These are phyloP conservation scores for Combretum micranthum DNA, from an alignment of 345 rosid genomes.

Conservation along the genomic window DNA sequence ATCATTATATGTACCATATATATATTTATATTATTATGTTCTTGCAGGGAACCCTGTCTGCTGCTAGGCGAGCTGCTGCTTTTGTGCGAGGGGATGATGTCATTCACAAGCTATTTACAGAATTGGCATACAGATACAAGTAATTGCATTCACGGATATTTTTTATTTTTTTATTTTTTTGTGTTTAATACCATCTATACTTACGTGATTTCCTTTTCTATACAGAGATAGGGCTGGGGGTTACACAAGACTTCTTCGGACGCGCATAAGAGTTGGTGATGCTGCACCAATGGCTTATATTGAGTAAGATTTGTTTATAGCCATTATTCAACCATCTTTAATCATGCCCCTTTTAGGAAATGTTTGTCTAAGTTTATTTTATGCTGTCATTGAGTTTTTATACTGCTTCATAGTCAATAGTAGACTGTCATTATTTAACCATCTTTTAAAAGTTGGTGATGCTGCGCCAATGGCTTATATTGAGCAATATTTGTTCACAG, in stretches of 20 bases:
- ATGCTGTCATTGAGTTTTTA: too few species aligned
- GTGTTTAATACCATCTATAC: background rate
- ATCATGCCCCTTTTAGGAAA: background rate
- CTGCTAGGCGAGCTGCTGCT: slow-evolving; percentile 80
- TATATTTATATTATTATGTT: too few species aligned
- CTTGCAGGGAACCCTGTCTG: slow-evolving; percentile 66
- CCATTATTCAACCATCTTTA: background rate
- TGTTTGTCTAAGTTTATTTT: too few species aligned
- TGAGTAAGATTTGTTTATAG: slow-evolving; percentile 46
- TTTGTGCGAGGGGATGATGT: slow-evolving; percentile 94
- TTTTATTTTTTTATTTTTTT: slow-evolving; percentile 8
- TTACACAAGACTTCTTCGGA: slow-evolving; percentile 79
- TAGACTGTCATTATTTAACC: too few species aligned
- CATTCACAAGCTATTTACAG: slow-evolving; percentile 85
- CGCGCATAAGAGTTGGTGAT: slow-evolving; percentile 91
- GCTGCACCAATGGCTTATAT: slow-evolving; percentile 96
- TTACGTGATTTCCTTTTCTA: slow-evolving; percentile 11
- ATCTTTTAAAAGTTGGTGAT: slow-evolving; percentile 90
- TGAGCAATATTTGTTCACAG: slow-evolving; percentile 45
- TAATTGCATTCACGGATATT: slow-evolving; percentile 26
- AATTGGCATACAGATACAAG: slow-evolving; percentile 85
- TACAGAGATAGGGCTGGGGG: slow-evolving; percentile 91
- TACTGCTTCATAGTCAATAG: too few species aligned
- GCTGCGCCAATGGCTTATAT: slow-evolving; percentile 96
- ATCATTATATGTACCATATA: too few species aligned